Conservation (phyloP, 345 rosid genomes). For the Aquilaria malaccensis region DNA sequence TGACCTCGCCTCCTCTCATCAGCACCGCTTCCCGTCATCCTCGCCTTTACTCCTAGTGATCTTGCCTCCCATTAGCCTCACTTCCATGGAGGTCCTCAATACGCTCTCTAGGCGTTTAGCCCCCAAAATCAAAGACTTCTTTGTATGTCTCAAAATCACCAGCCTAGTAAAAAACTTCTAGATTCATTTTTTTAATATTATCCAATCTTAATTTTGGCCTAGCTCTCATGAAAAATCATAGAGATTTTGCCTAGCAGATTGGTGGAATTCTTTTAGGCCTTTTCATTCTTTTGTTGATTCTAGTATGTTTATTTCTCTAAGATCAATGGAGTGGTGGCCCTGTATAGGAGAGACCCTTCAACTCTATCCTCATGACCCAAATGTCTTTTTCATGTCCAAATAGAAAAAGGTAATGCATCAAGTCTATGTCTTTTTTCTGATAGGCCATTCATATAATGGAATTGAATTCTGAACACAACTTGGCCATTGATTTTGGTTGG, state of each 20-base stretch:
- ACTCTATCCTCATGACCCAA: slow-evolving; percentile 65
- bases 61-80: no score
- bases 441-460: background rate
- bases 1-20: no score
- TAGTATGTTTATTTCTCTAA: slow-evolving; percentile 32
- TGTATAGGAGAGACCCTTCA: slow-evolving; percentile 62
- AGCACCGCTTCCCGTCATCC: no score
- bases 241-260: slow-evolving; percentile 4
- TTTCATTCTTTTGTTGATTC: slow-evolving; percentile 19
- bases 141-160: slow-evolving; percentile 19
- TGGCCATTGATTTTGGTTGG: background rate
- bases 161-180: no score
- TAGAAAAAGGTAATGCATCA: slow-evolving; percentile 35
- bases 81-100: no score
- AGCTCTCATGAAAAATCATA: no score
- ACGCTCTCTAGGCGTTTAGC: no score
- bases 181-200: no score
- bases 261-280: slow-evolving; percentile 20
- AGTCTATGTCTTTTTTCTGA: background rate
- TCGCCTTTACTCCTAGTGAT: no score
- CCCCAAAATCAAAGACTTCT: background rate
- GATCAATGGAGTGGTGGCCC: slow-evolving; percentile 69
- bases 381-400: slow-evolving; percentile 45
- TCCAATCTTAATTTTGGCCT: no score
- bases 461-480: slow-evolving; percentile 2